These are phyloP conservation scores for Septoria linicola DNA, from an alignment of 2,329 filamentous ascomycete species.

Conservation along the genomic window DNA sequence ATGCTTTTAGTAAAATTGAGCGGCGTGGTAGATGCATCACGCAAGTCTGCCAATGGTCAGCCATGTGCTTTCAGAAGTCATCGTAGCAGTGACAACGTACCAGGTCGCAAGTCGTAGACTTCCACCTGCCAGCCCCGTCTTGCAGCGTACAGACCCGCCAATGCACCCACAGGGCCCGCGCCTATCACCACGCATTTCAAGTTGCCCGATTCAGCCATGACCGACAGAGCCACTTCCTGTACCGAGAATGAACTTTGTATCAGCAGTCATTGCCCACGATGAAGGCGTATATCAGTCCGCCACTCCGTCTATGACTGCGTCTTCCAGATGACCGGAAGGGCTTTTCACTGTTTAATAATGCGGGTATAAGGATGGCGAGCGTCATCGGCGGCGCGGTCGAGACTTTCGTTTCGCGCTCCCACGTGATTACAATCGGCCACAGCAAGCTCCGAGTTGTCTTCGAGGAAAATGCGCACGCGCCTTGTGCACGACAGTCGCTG, in stretches of 20 bases:
- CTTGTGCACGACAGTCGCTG: conserved; percentile 2
- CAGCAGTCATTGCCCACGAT: conserved; percentile 16
- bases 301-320: conserved; percentile 14
- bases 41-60: conserved; percentile 64
- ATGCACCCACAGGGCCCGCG: conserved; percentile 86
- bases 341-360: conserved; percentile 11
- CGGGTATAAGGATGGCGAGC: conserved; percentile 4
- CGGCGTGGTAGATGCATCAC: conserved; percentile 76
- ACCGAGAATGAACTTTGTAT: conserved; percentile 18
- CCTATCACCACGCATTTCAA: conserved; percentile 68
- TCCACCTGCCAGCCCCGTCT: conserved; percentile 85
- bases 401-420: neutral
- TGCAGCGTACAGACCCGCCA: conserved; percentile 91
- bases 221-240: conserved; percentile 17
- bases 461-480: neutral
- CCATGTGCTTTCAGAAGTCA: neutral
- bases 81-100: conserved; percentile 54
- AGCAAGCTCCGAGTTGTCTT: no score
- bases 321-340: conserved; percentile 1
- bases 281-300: neutral
- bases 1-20: conserved; percentile 99
- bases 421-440: no score
- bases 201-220: conserved; percentile 20
- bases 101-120: conserved; percentile 87
- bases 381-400: conserved; percentile 7